Evolutionary conservation across 768 basidiomycete genomes (phyloP).

Genomic region (Trametes coccinea): DNA sequence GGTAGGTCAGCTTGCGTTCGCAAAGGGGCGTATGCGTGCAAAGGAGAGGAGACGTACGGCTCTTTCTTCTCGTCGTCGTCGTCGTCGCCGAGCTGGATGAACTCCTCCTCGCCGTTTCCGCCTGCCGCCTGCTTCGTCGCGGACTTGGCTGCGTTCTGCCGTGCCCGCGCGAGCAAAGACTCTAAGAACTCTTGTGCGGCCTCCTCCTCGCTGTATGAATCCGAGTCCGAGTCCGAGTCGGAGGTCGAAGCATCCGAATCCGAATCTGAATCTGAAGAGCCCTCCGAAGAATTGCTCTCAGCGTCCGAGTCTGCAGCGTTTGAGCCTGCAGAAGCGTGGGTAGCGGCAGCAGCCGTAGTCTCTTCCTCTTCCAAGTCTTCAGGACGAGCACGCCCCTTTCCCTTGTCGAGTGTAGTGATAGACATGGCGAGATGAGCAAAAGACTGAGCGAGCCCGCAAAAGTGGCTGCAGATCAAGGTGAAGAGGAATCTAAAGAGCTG

Average conservation of each 20-base stretch:
- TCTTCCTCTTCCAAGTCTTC: constrained; percentile 18
- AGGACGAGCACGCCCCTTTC: constrained; percentile 41
- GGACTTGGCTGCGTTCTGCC: constrained; percentile 43
- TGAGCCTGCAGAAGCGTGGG: constrained; percentile 5
- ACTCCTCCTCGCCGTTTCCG: constrained; percentile 47
- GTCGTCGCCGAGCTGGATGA: constrained; percentile 48
- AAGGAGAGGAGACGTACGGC: constrained; percentile 18
- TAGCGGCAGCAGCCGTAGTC: not conserved
- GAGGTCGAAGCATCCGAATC: constrained; percentile 8
- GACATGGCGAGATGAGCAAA: constrained; percentile 11
- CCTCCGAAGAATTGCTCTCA: constrained; percentile 2
- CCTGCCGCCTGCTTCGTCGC: constrained; percentile 16
- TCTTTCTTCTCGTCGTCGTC: constrained; percentile 15
- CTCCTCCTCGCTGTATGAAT: constrained; percentile 34
- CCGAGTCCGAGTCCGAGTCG: constrained; percentile 37
- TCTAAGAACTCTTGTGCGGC: constrained; percentile 62
- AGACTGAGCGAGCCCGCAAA: not conserved
- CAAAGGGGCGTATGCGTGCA: constrained; percentile 5
- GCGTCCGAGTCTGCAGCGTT: constrained; percentile 19
- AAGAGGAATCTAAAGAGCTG: not conserved
- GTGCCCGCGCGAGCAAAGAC: constrained; percentile 63
- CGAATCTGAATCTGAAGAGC: constrained; percentile 11
- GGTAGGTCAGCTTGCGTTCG: not conserved
- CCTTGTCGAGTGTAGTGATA: constrained; percentile 36
- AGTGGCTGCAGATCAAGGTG: not conserved